Percentiles rank a stretch among this genome's conserved stretches.
Conservation (phyloP, 257 asterid species). For the Knoxia roxburghii region DNA sequence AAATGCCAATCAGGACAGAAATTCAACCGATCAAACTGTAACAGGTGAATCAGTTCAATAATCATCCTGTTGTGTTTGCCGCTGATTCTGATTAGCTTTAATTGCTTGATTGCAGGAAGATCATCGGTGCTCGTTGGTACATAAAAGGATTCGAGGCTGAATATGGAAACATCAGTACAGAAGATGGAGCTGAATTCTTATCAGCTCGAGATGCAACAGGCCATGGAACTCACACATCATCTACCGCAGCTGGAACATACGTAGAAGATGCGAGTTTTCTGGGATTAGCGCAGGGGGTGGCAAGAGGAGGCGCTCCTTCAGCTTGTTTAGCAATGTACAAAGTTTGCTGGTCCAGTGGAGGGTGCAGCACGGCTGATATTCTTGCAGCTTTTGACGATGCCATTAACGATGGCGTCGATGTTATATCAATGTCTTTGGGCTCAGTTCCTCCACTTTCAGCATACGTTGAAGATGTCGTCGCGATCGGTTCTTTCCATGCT, state of each 20-base stretch:
- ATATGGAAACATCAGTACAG: slow-evolving; percentile 19
- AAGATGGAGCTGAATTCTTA: slow-evolving; percentile 21
- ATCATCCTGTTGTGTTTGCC: too few species aligned
- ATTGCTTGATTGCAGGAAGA: slow-evolving; percentile 22
- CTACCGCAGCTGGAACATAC: slow-evolving; percentile 26
- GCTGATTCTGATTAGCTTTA: too few species aligned
- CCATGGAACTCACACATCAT: slow-evolving; percentile 43
- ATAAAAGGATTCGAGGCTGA: slow-evolving; percentile 33
- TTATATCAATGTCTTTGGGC: slow-evolving; percentile 26
- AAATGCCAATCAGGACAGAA: slow-evolving; percentile 30
- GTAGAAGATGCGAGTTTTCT: slow-evolving; percentile 20
- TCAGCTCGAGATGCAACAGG: slow-evolving; percentile 41
- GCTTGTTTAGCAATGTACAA: slow-evolving; percentile 36
- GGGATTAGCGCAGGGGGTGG: slow-evolving; percentile 28
- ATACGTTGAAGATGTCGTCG: slow-evolving; percentile 21
- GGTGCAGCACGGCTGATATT: slow-evolving; percentile 34
- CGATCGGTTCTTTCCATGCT: slow-evolving; percentile 33
- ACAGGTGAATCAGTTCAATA: slow-evolving; percentile 14
- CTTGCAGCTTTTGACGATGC: slow-evolving; percentile 32
- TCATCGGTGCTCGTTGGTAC: slow-evolving; percentile 40
- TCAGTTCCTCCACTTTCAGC: slow-evolving; percentile 20
- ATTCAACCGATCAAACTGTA: slow-evolving; percentile 32
- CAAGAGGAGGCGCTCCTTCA: slow-evolving; percentile 38
- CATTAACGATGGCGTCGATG: slow-evolving; percentile 1
- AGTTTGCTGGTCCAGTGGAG: slow-evolving; percentile 36